Evolutionary conservation across 768 basidiomycete genomes (phyloP).

Genomic region (Rhodotorula paludigena): DNA sequence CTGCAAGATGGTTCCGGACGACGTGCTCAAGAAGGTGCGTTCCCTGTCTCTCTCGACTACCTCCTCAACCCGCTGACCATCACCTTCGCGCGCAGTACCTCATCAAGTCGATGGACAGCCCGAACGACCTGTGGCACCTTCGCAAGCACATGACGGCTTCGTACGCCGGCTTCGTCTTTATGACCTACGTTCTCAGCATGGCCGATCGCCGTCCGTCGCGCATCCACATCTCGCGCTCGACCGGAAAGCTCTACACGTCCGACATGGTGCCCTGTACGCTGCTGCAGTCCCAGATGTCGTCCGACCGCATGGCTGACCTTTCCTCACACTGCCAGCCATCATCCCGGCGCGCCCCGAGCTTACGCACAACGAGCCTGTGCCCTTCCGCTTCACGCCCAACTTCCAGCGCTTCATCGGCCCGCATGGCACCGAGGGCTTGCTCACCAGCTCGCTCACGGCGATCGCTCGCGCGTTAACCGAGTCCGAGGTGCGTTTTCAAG

Average conservation of each 20-base stretch:
- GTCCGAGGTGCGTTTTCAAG: slow-evolving; percentile 65
- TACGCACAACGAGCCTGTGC: slow-evolving; percentile 76
- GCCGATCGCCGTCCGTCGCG: slow-evolving; percentile 75
- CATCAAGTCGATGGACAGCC: slow-evolving; percentile 72
- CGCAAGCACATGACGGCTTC: slow-evolving; percentile 94
- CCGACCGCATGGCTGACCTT: neutral
- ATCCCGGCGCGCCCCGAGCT: slow-evolving; percentile 57
- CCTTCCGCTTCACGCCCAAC: slow-evolving; percentile 95
- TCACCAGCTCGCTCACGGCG: slow-evolving; percentile 81
- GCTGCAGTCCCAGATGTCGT: too few species aligned
- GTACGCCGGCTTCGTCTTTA: slow-evolving; percentile 79
- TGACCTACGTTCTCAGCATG: slow-evolving; percentile 80
- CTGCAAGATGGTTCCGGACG: slow-evolving; percentile 82
- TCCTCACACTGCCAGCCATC: slow-evolving; percentile 29
- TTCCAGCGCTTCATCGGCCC: slow-evolving; percentile 89
- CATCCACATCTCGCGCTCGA: slow-evolving; percentile 82
- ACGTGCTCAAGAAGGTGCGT: slow-evolving; percentile 72
- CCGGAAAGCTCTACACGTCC: slow-evolving; percentile 85
- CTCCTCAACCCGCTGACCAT: neutral
- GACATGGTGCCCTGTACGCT: slow-evolving; percentile 74
- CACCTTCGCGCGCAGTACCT: slow-evolving; percentile 64
- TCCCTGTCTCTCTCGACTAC: neutral
- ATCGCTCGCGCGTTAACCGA: slow-evolving; percentile 85
- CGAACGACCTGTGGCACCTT: slow-evolving; percentile 89
- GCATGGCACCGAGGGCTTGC: slow-evolving; percentile 78